Percentiles rank a stretch among this genome's conserved stretches.
Conservation (phyloP, 2,329 filamentous ascomycete genomes). For the Nannizzia gypsea region DNA sequence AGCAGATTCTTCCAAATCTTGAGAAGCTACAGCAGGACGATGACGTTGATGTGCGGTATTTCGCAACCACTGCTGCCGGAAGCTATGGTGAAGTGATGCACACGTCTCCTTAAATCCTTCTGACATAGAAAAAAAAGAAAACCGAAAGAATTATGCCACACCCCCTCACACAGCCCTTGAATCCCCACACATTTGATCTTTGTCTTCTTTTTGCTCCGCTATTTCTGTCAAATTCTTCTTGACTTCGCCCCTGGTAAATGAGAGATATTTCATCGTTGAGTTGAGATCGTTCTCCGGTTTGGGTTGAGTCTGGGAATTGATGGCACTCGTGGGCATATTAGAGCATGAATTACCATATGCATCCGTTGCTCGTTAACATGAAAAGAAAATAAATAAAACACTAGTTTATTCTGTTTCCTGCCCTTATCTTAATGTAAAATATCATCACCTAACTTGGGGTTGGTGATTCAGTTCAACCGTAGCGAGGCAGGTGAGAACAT, state of each 20-base stretch:
- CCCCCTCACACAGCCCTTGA: not conserved
- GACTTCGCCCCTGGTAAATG: not conserved
- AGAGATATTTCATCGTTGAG: not conserved
- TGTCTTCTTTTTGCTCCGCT: not conserved
- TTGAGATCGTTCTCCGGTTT: not conserved
- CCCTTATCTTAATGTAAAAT: not conserved
- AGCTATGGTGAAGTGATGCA: conserved; percentile 43
- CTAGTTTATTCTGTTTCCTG: not conserved
- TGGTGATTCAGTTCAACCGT: no score
- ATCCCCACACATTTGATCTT: not conserved
- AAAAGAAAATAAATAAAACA: not conserved
- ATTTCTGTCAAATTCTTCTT: not conserved
- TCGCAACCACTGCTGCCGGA: conserved; percentile 76
- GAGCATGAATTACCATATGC: not conserved
- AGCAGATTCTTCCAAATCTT: conserved; percentile 76
- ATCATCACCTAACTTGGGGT: not conserved
- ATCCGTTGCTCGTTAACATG: not conserved
- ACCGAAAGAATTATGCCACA: conserved; percentile 4
- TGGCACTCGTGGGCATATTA: not conserved
- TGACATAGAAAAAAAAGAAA: conserved; percentile 21
- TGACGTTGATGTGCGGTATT: conserved; percentile 96
- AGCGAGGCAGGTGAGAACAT: no score
- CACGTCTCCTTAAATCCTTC: conserved; percentile 33
- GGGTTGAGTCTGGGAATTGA: not conserved
- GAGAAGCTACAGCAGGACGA: conserved; percentile 95